These are phyloP conservation scores for Tricholomella constricta DNA, from an alignment of 768 basidiomycete species.

Conservation along the genomic window DNA sequence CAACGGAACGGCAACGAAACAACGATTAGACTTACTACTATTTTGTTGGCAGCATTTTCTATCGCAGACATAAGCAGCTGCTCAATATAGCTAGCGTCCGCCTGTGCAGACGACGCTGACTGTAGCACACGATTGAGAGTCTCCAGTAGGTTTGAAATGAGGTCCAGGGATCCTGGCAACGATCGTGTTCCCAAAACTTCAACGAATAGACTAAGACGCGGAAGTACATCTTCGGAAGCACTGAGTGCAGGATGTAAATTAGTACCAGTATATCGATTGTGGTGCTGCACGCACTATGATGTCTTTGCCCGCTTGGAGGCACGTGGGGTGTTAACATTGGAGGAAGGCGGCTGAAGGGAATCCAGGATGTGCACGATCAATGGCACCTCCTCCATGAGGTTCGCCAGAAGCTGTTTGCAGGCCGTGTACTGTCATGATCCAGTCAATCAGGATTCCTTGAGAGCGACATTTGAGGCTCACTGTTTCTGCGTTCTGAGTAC, in stretches of 20 bases:
- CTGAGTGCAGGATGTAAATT: conserved; percentile 17
- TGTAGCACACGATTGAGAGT: conserved; percentile 68
- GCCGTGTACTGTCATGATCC: conserved; percentile 38
- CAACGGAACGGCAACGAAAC: neutral
- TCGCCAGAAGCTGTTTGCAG: conserved; percentile 52
- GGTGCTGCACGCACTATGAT: conserved; percentile 46
- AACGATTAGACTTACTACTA: conserved; percentile 62
- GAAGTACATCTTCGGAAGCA: conserved; percentile 40
- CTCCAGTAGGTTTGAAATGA: conserved; percentile 73
- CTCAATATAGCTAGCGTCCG: conserved; percentile 77
- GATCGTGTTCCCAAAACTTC: conserved; percentile 70
- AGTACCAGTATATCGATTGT: neutral
- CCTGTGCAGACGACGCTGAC: conserved; percentile 49
- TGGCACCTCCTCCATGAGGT: conserved; percentile 48
- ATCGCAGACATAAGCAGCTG: conserved; percentile 85
- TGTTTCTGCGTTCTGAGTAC: conserved; percentile 45
- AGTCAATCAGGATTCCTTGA: neutral
- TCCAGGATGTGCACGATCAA: conserved; percentile 57
- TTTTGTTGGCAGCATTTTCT: conserved; percentile 59
- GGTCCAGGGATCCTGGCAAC: conserved; percentile 68
- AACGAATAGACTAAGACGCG: conserved; percentile 57
- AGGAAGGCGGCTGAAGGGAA: conserved; percentile 47
- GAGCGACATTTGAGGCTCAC: conserved; percentile 36
- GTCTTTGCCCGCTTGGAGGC: conserved; percentile 68
- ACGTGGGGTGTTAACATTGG: conserved; percentile 43